Conservation (phyloP, 495 filamentous ascomycete genomes). For the Mycothermus thermophilus region DNA sequence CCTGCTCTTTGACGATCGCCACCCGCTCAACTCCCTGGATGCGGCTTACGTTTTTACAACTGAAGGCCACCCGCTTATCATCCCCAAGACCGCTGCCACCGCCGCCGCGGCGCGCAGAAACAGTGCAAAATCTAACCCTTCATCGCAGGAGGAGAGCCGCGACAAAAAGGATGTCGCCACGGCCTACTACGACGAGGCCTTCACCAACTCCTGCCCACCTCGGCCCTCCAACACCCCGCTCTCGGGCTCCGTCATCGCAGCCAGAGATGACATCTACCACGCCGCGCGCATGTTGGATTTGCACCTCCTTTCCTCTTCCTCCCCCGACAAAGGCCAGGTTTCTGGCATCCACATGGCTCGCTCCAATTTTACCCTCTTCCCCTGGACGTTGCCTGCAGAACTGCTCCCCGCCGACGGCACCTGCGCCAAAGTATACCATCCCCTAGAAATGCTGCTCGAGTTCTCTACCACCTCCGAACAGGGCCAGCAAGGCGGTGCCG, state of each 20-base stretch:
- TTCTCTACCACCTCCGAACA: slow-evolving; percentile 58
- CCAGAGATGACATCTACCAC: slow-evolving; percentile 78
- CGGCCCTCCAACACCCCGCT: slow-evolving; percentile 45
- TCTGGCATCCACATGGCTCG: slow-evolving; percentile 28
- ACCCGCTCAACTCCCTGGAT: slow-evolving; percentile 79
- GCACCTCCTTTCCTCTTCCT: slow-evolving; percentile 46
- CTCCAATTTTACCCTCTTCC: slow-evolving; percentile 63
- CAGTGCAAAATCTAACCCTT: slow-evolving; percentile 6
- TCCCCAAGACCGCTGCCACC: slow-evolving; percentile 54
- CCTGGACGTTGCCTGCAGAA: slow-evolving; percentile 73
- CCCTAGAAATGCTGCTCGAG: slow-evolving; percentile 58
- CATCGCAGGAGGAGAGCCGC: slow-evolving; percentile 7
- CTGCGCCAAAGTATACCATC: slow-evolving; percentile 39
- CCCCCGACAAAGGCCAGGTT: slow-evolving; percentile 7
- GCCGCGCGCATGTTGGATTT: slow-evolving; percentile 75
- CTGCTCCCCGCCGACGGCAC: slow-evolving; percentile 61
- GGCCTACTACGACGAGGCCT: slow-evolving; percentile 23
- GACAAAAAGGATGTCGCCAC: slow-evolving; percentile 8
- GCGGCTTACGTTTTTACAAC: slow-evolving; percentile 86
- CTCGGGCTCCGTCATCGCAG: slow-evolving; percentile 64
- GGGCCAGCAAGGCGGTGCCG: slow-evolving; percentile 37
- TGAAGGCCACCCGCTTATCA: slow-evolving; percentile 84
- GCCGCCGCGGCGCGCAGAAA: no score
- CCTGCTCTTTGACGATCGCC: slow-evolving; percentile 68
- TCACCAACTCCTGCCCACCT: slow-evolving; percentile 45